A percentile compares a stretch with the other conserved stretches of the same genome.
phyloP scores from a whole-genome alignment of 441 rosid genomes.

The Mallotus japonicus region DNA sequence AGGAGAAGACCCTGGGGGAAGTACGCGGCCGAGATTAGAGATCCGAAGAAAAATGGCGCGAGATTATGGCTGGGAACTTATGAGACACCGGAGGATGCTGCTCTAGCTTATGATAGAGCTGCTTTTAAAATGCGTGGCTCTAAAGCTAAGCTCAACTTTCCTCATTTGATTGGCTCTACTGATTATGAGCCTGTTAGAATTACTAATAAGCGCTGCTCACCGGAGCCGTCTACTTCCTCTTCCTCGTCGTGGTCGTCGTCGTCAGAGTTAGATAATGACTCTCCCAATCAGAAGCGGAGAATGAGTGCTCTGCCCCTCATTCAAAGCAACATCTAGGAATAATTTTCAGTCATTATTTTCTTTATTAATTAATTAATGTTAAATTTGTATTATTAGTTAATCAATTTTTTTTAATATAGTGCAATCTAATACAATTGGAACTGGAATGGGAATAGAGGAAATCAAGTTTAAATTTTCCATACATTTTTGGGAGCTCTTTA shows the following conservation, averaged over 20 bases:
- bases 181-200: conserved; percentile 28
- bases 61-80: conserved; percentile 60
- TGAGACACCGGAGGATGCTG: conserved; percentile 52
- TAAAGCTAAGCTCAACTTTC: conserved; percentile 59
- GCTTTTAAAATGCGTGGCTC: conserved; percentile 56
- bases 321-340: no score
- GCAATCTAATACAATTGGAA: no score
- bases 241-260: neutral
- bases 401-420: no score
- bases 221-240: conserved; percentile 25
- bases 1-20: conserved; percentile 69
- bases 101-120: conserved; percentile 48
- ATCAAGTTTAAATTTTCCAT: no score
- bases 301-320: no score
- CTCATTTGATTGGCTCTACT: conserved; percentile 41
- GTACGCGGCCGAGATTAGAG: conserved; percentile 60
- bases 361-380: no score
- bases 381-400: no score
- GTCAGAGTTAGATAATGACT: neutral
- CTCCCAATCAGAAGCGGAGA: neutral
- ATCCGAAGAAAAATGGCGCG: conserved; percentile 45
- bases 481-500: no score
- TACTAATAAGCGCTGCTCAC: conserved; percentile 34
- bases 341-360: no score
- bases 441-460: no score